These are phyloP conservation scores for Mycena leptocephala DNA, from an alignment of 768 basidiomycete genomes.

Conservation along the genomic window DNA sequence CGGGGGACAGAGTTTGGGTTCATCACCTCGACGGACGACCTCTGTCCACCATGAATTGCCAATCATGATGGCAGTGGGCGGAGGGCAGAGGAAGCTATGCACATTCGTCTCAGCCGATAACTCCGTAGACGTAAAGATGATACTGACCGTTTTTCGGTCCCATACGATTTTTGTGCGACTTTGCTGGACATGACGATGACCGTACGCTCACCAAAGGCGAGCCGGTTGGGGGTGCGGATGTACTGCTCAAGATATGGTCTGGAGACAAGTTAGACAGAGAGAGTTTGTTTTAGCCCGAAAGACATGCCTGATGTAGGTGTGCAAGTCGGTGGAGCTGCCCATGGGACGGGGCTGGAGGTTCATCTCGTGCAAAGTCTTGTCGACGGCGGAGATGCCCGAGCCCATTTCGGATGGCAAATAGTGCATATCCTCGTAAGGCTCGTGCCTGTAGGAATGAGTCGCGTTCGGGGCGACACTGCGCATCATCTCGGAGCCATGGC, in stretches of 20 bases:
- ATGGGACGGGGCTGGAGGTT: slow-evolving; percentile 73
- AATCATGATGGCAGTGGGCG: slow-evolving; percentile 94
- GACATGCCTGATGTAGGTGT: slow-evolving; percentile 84
- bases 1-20: slow-evolving; percentile 82
- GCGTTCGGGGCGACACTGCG: slow-evolving; percentile 82
- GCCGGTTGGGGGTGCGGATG: slow-evolving; percentile 86
- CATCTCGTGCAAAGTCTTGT: slow-evolving; percentile 76
- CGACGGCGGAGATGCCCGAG: slow-evolving; percentile 74
- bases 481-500: slow-evolving; percentile 70
- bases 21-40: slow-evolving; percentile 80
- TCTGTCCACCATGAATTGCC: slow-evolving; percentile 97
- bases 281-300: slow-evolving; percentile 23
- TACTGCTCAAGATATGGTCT: slow-evolving; percentile 92
- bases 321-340: slow-evolving; percentile 80
- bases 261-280: slow-evolving; percentile 26
- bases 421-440: slow-evolving; percentile 71
- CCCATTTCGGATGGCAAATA: slow-evolving; percentile 72
- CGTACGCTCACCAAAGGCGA: slow-evolving; percentile 93
- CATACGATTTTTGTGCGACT: slow-evolving; percentile 98
- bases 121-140: neutral
- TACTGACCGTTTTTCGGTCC: slow-evolving; percentile 91
- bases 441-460: slow-evolving; percentile 72
- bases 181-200: slow-evolving; percentile 98
- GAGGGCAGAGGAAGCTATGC: slow-evolving; percentile 92
- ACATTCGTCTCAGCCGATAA: slow-evolving; percentile 29